These are phyloP conservation scores for Coriaria nepalensis DNA, from an alignment of 306 rosid genomes.

Conservation along the genomic window DNA sequence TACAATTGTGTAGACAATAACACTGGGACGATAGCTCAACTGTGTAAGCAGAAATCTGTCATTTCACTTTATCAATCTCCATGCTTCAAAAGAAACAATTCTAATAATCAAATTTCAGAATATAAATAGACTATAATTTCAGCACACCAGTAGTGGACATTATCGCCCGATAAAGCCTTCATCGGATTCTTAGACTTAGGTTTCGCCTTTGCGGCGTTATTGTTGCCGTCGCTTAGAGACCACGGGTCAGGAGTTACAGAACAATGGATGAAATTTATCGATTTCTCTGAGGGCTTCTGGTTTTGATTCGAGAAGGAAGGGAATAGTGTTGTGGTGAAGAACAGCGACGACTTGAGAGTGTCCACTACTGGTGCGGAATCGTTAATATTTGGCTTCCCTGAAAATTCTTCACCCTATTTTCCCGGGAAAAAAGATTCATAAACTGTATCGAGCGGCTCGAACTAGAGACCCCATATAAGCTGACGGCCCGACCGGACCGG, in stretches of 20 bases:
- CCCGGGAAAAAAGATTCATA: too few species aligned
- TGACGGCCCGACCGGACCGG: too few species aligned
- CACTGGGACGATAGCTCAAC: conserved; percentile 79
- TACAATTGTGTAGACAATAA: conserved; percentile 68
- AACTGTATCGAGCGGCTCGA: too few species aligned
- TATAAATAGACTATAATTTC: too few species aligned
- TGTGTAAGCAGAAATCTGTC: conserved; percentile 56
- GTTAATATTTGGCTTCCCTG: too few species aligned
- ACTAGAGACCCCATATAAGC: too few species aligned
- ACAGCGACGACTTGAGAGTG: conserved; percentile 39
- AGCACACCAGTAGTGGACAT: too few species aligned
- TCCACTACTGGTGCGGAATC: conserved; percentile 22
- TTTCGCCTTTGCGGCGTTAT: conserved; percentile 38
- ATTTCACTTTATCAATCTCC: conserved; percentile 31
- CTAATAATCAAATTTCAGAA: too few species aligned
- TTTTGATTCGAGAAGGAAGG: conserved; percentile 8
- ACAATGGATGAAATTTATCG: conserved; percentile 13
- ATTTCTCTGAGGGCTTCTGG: background rate
- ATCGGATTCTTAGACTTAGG: conserved; percentile 42
- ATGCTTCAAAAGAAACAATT: too few species aligned
- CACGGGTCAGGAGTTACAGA: conserved; percentile 69
- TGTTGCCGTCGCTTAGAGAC: conserved; percentile 47
- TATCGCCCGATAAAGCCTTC: conserved; percentile 69
- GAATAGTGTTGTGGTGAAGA: conserved; percentile 17
- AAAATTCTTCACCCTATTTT: background rate